Percentiles rank a stretch among this genome's conserved stretches.
Evolutionary conservation across 495 filamentous ascomycete genomes (phyloP).

Genomic region (Penicillium malachiteum): DNA sequence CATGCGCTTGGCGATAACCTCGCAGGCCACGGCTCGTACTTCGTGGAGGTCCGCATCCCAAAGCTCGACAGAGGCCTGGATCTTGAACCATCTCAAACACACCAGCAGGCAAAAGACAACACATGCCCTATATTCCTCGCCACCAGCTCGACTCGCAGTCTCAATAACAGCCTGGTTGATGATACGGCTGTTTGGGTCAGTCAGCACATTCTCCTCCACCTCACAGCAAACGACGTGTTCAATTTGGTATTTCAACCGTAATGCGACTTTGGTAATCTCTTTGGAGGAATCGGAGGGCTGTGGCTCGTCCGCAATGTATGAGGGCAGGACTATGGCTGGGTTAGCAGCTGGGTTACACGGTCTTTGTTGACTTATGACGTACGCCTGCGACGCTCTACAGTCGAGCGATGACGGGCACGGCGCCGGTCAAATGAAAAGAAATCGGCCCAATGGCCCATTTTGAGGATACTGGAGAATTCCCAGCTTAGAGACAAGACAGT

Average conservation of each 20-base stretch:
- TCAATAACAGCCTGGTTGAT: slow-evolving; percentile 76
- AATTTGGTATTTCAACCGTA: slow-evolving; percentile 87
- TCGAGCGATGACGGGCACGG: slow-evolving; percentile 24
- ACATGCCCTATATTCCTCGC: slow-evolving; percentile 69
- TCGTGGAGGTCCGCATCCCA: slow-evolving; percentile 88
- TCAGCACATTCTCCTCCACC: slow-evolving; percentile 68
- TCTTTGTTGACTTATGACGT: slow-evolving; percentile 29
- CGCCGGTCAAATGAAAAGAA: slow-evolving; percentile 28
- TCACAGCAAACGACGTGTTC: slow-evolving; percentile 88
- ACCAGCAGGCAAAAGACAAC: slow-evolving; percentile 85
- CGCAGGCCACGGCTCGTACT: slow-evolving; percentile 78
- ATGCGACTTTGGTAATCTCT: slow-evolving; percentile 81
- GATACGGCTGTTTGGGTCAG: slow-evolving; percentile 74
- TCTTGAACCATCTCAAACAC: slow-evolving; percentile 87
- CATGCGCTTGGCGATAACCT: slow-evolving; percentile 92
- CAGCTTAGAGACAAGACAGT: neutral
- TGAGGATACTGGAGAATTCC: slow-evolving; percentile 3
- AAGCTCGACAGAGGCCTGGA: slow-evolving; percentile 74
- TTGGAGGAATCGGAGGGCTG: slow-evolving; percentile 55
- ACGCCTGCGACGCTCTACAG: slow-evolving; percentile 40
- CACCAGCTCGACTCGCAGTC: slow-evolving; percentile 78
- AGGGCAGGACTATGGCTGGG: slow-evolving; percentile 32
- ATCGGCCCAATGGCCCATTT: slow-evolving; percentile 39
- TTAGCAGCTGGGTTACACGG: slow-evolving; percentile 24
- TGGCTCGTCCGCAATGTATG: slow-evolving; percentile 34